Conservation (phyloP, 805 yeast genomes). For the Saccharomycopsis javanensis region DNA sequence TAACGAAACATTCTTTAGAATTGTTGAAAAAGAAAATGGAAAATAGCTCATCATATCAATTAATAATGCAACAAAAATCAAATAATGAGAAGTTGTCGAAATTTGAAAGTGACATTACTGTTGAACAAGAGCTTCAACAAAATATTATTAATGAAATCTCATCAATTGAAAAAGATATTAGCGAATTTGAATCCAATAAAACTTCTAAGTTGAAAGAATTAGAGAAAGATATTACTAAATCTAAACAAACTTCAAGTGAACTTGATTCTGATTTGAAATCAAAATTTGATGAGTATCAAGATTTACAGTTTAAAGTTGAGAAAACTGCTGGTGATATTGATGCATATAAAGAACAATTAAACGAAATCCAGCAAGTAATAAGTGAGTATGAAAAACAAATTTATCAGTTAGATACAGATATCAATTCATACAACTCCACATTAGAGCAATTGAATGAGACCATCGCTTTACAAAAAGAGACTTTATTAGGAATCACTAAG, state of each 20-base stretch:
- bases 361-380: conserved; percentile 28
- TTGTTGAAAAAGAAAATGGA: conserved; percentile 45
- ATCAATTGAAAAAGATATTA: conserved; percentile 62
- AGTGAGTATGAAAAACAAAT: conserved; percentile 28
- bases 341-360: conserved; percentile 33
- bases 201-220: conserved; percentile 68
- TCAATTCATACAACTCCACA: conserved; percentile 20
- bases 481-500: conserved; percentile 59
- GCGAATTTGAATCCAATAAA: conserved; percentile 71
- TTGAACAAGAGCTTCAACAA: conserved; percentile 27
- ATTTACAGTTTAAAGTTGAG: conserved; percentile 59
- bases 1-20: conserved; percentile 50
- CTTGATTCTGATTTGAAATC: conserved; percentile 35
- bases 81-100: conserved; percentile 37
- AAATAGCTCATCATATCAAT: conserved; percentile 44
- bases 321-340: conserved; percentile 51
- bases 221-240: conserved; percentile 38
- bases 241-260: conserved; percentile 29
- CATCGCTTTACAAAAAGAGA: conserved; percentile 47
- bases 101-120: conserved; percentile 31
- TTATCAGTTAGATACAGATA: conserved; percentile 20
- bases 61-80: conserved; percentile 41
- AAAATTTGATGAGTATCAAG: conserved; percentile 47
- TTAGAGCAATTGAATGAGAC: conserved; percentile 23
- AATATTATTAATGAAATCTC: conserved; percentile 36